A percentile compares a stretch with the other conserved stretches of the same genome.
Evolutionary conservation across 2,329 filamentous ascomycete species (phyloP).

Genomic region (Xylaria digitata): DNA sequence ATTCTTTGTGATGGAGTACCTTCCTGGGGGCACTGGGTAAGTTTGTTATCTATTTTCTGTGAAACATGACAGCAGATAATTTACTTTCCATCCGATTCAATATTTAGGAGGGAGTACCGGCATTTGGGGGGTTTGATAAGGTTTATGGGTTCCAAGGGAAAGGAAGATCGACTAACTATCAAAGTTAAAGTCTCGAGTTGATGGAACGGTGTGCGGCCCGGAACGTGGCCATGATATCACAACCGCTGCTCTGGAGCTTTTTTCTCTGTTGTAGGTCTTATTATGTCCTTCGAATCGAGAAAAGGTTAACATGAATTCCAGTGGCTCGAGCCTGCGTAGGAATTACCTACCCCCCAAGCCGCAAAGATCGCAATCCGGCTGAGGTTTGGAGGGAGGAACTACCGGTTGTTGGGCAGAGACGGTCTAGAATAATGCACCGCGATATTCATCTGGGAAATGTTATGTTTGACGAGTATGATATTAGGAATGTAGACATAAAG

Average conservation of each 20-base stretch:
- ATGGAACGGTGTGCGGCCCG: not conserved
- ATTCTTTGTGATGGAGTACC: too few relatives aligned
- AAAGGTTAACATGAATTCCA: constrained; percentile 5
- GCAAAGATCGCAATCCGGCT: not conserved
- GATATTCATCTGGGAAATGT: constrained; percentile 27
- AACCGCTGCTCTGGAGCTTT: constrained; percentile 1
- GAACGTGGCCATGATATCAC: not conserved
- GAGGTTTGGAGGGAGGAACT: constrained; percentile 12
- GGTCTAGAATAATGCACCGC: not conserved
- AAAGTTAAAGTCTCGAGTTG: too few relatives aligned
- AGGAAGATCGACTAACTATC: too few relatives aligned
- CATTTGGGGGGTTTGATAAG: too few relatives aligned
- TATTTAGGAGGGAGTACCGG: too few relatives aligned
- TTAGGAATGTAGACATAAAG: not conserved
- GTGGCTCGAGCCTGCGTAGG: constrained; percentile 25
- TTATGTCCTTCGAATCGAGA: too few relatives aligned
- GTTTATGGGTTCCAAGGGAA: too few relatives aligned
- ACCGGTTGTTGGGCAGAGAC: not conserved
- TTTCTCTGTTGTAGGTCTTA: constrained; percentile 26
- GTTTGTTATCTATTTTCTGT: too few relatives aligned
- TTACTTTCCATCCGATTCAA: too few relatives aligned
- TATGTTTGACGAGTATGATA: constrained; percentile 21
- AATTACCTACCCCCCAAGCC: constrained; percentile 23
- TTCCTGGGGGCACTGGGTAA: too few relatives aligned
- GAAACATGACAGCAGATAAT: too few relatives aligned